These are phyloP conservation scores for Candida ponderosae DNA, from an alignment of 805 yeast species.

Conservation along the genomic window DNA sequence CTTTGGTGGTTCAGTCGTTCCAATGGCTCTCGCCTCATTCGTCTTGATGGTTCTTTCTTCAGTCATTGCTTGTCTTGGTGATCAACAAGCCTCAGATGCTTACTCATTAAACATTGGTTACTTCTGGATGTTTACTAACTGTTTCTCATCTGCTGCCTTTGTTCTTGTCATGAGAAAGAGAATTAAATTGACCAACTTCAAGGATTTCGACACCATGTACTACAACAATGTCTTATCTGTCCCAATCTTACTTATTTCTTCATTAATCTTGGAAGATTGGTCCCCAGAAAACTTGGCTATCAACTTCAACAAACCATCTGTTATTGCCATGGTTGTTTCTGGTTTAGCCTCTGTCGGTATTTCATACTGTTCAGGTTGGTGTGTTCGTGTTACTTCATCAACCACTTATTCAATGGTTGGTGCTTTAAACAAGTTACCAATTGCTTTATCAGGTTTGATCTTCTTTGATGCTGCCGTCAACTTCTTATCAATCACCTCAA, in stretches of 20 bases:
- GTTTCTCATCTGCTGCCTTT: slow-evolving; percentile 89
- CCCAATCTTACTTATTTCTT: slow-evolving; percentile 74
- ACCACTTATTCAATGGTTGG: slow-evolving; percentile 99
- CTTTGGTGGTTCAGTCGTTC: slow-evolving; percentile 89
- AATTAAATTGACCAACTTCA: slow-evolving; percentile 92
- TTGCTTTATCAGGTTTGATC: slow-evolving; percentile 88
- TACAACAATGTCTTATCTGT: slow-evolving; percentile 92
- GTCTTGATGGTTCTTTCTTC: slow-evolving; percentile 90
- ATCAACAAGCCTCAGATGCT: slow-evolving; percentile 29
- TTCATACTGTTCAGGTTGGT: slow-evolving; percentile 99
- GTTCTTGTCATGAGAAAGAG: slow-evolving; percentile 96
- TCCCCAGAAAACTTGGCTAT: slow-evolving; percentile 61
- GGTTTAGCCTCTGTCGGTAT: slow-evolving; percentile 95
- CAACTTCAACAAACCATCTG: slow-evolving; percentile 71
- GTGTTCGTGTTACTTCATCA: slow-evolving; percentile 97
- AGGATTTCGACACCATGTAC: slow-evolving; percentile 96
- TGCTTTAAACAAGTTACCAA: slow-evolving; percentile 96
- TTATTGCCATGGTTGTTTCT: slow-evolving; percentile 78
- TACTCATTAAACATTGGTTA: slow-evolving; percentile 63
- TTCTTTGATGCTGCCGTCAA: slow-evolving; percentile 95
- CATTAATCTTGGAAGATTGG: slow-evolving; percentile 90
- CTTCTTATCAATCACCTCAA: slow-evolving; percentile 85
- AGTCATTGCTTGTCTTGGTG: slow-evolving; percentile 93
- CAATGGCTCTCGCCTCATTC: slow-evolving; percentile 87
- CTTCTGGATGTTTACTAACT: slow-evolving; percentile 95